Conservation (phyloP, 768 basidiomycete genomes). For the Amanita exitialis region DNA sequence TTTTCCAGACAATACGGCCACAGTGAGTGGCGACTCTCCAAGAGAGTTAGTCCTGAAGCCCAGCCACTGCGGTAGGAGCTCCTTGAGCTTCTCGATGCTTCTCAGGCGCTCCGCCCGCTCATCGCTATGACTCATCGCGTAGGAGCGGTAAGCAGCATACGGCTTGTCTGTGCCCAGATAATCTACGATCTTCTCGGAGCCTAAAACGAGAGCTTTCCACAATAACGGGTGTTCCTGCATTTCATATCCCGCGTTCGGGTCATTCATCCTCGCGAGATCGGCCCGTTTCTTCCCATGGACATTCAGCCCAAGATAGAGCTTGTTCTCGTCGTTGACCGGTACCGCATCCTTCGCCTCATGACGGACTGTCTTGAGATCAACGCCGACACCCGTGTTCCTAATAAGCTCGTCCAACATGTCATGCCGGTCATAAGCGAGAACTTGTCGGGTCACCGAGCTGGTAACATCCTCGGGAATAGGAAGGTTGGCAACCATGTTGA, state of each 20-base stretch:
- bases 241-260: constrained; percentile 28
- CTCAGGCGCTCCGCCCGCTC: constrained; percentile 32
- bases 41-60: constrained; percentile 38
- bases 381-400: constrained; percentile 35
- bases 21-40: constrained; percentile 43
- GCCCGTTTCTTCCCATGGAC: constrained; percentile 56
- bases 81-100: constrained; percentile 26
- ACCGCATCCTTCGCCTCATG: constrained; percentile 16
- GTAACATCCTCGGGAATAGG: constrained; percentile 19
- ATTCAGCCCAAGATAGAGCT: constrained; percentile 46
- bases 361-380: constrained; percentile 20
- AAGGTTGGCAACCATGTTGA: constrained; percentile 30
- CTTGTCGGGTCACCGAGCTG: constrained; percentile 12
- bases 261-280: constrained; percentile 40
- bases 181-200: constrained; percentile 27
- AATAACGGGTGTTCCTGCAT: constrained; percentile 19
- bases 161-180: constrained; percentile 40
- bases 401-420: constrained; percentile 51
- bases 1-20: constrained; percentile 27
- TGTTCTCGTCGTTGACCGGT: constrained; percentile 26
- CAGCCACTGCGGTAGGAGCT: constrained; percentile 34
- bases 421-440: constrained; percentile 30
- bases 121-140: constrained; percentile 31
- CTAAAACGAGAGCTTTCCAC: constrained; percentile 30
- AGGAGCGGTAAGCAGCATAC: constrained; percentile 39